Base-by-base conservation (phyloP, 2,329 filamentous ascomycete species). In the Coleophoma cylindrospora region DNA sequence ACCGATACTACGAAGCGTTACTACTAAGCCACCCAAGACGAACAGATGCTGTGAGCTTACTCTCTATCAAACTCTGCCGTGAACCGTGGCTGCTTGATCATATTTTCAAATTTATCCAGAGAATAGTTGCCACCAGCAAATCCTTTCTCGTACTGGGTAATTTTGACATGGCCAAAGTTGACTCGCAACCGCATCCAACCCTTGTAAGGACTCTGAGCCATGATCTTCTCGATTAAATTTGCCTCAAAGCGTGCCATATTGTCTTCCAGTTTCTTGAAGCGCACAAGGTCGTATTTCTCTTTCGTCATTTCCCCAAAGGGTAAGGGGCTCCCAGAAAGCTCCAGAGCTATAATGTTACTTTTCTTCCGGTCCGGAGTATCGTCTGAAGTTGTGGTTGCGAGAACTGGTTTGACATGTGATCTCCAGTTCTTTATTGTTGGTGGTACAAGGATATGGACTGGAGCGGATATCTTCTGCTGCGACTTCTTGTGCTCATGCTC, bases 151-250 rank as follows among this genome's bases (percentile, higher is more conserved):
- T 55, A 64, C 12, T 53, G 47, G 14, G 27, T 51, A 1, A 67
- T 46, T 32, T 54, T 47, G 9, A 61, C 34, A 38, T 61, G 54
- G 14, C 64, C 64, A 48, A 66, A 65, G 33, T 62, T 55, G 8
- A 66, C 54, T 17, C 64, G 56, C 61, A 67, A 63, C 34, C 56
- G 53, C 61, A 66, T 64, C 54, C 57, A 57, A 22, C 50, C 53
- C 33, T 57, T 61, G 3, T 62, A 27, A 13, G 54, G 52, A 32
- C 56, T 56, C 9, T 65, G 54, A 4, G 41, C 45, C 27, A 48
- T 53, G 1, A 64, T 36, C 41, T 52, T 50, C 34, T 54, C 53
- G 1, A 43, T 45, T 13, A 65, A 38, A n/a, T 58, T 56, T 2
- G 53, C 34, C 32, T 54, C 27, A 33, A 64, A 54, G 8, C 36